These are phyloP conservation scores for Saccharum officinarum DNA, from an alignment of 176 grass and related monocot genomes.

Conservation along the genomic window DNA sequence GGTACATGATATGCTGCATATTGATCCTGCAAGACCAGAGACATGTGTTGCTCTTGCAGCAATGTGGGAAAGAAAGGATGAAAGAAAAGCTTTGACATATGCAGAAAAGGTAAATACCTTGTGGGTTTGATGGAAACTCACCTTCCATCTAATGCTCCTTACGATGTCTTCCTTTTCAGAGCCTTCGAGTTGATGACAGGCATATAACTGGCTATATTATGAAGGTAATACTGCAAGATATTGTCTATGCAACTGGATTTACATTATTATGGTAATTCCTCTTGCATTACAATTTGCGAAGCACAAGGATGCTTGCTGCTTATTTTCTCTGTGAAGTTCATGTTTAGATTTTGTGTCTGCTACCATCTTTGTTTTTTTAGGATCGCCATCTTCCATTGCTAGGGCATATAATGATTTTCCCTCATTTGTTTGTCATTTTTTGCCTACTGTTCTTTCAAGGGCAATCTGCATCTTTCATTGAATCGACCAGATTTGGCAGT, in stretches of 20 bases:
- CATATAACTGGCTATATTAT: constrained; percentile 95
- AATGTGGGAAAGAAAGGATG: constrained; percentile 96
- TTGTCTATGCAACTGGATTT: constrained; percentile 28
- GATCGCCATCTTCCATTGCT: neutral
- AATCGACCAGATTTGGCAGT: constrained; percentile 92
- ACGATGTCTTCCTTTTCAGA: constrained; percentile 46
- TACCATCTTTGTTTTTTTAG: constrained; percentile 14
- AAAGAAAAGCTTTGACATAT: constrained; percentile 76
- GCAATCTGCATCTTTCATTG: constrained; percentile 80
- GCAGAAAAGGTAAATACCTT: constrained; percentile 74
- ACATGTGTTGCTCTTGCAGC: constrained; percentile 87
- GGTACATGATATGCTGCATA: constrained; percentile 91
- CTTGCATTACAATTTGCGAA: constrained; percentile 21
- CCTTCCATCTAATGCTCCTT: constrained; percentile 33
- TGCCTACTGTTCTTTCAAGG: constrained; percentile 48
- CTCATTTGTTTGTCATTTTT: constrained; percentile 24
- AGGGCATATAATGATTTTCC: neutral
- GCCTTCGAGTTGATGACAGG: constrained; percentile 90
- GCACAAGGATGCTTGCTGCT: neutral
- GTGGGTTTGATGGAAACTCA: constrained; percentile 12
- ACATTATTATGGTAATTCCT: neutral
- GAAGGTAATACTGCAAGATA: constrained; percentile 67
- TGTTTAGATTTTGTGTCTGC: neutral
- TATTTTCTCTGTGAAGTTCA: constrained; percentile 7
- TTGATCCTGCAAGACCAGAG: constrained; percentile 90